Evolutionary conservation across 2,329 filamentous ascomycete genomes (phyloP).

Genomic region (Gyromitra esculenta): DNA sequence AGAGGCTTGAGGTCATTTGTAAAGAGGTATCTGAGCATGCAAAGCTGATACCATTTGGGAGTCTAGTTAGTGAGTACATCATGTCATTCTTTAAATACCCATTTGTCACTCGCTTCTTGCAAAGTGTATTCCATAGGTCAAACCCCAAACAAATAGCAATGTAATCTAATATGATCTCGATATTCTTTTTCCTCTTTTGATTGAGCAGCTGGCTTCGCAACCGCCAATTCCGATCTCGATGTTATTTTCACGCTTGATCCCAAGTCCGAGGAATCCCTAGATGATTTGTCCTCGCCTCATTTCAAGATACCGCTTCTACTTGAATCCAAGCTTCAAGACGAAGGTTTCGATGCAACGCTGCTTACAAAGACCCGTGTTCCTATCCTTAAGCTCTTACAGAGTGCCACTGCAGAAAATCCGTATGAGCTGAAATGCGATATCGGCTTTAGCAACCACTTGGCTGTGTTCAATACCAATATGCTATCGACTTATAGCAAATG

Average conservation of each 20-base stretch:
- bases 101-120: conserved; percentile 21
- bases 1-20: conserved; percentile 56
- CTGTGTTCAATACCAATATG: conserved; percentile 82
- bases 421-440: conserved; percentile 72
- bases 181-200: conserved; percentile 28
- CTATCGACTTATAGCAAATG: conserved; percentile 83
- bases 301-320: conserved; percentile 73
- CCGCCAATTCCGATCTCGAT: conserved; percentile 90
- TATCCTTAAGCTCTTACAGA: conserved; percentile 76
- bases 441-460: conserved; percentile 83
- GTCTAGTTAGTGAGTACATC: conserved; percentile 56
- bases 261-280: conserved; percentile 62
- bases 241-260: conserved; percentile 76
- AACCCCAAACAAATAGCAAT: conserved; percentile 30
- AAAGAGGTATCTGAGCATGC: conserved; percentile 54
- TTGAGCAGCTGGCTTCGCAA: conserved; percentile 75
- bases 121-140: conserved; percentile 28
- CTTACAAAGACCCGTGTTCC: conserved; percentile 82
- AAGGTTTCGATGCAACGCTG: conserved; percentile 78
- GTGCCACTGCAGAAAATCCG: conserved; percentile 53
- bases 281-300: conserved; percentile 62
- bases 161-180: conserved; percentile 47
- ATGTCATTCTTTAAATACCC: conserved; percentile 21
- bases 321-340: conserved; percentile 72
- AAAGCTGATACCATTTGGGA: conserved; percentile 57